Evolutionary conservation across 208 protist species (phyloP), one percentile per base, ranked within the genome.

Genomic region (Leishmania tarentolae): DNA sequence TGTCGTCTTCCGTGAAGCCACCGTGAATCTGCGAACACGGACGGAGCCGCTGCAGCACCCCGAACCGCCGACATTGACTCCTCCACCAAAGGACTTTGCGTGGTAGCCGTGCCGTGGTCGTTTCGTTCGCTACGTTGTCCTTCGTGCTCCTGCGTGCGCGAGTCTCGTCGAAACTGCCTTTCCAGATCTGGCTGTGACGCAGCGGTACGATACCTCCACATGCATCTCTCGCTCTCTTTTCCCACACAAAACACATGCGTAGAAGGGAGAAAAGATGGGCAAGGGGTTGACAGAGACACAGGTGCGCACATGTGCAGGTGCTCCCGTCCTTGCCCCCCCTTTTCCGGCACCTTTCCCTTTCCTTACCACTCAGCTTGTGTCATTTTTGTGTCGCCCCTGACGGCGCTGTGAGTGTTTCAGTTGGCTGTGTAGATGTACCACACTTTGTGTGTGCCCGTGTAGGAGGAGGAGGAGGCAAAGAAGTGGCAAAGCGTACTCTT

Each of bases 1-100:
- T 75, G 94, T 91, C 0, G 92, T 98, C 57, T 98, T 96, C 78
- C 82, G 85, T n/a, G 86, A 91, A 50, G 86, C 81, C 8, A 85
- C 87, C 19, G 89, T 95, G 1, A 93, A 93, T 75, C 66, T 91
- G 15, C 73, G 79, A 40, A 80, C 84, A 4, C 82, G 90, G 1
- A 40, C 74, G 28, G 80, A 85, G 52, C 77, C 83, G 57, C 75
- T 83, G 75, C 83, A 76, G 61, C 83, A 79, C 24, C 78, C 83
- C 7, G 83, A 80, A 28, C 75, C 84, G 40, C 71, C 80, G 24
- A 68, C n/a, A 65, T 24, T 82, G 73, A 74, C 72, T n/a, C 37
- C 83, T 21, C n/a, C 71, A 37, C 19, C 44, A 19, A n/a, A 31
- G 7, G 61, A 72, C n/a, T 68, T 75, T 47, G 15, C 15, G 59